Percentiles rank a stretch among this genome's conserved stretches.
Evolutionary conservation across 192 early-diverging fungal genomes (phyloP).

Genomic region (Coemansia sp.): DNA sequence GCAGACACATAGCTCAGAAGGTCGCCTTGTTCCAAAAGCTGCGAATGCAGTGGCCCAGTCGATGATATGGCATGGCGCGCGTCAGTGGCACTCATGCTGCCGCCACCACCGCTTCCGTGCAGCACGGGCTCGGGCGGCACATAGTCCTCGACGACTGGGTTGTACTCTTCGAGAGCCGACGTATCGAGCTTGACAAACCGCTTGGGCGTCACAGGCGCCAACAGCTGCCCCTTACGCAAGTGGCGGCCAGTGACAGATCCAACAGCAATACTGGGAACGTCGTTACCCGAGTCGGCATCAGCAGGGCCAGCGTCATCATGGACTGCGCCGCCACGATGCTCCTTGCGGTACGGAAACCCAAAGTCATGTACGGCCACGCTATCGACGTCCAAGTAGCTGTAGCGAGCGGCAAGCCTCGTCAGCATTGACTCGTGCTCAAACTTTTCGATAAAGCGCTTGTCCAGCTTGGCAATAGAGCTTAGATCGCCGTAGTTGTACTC

Average conservation of each 20-base stretch:
- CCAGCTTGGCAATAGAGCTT: constrained; percentile 69
- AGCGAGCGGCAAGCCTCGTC: constrained; percentile 68
- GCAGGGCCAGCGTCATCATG: background rate
- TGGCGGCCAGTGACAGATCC: constrained; percentile 40
- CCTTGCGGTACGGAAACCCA: constrained; percentile 59
- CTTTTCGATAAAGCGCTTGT: constrained; percentile 75
- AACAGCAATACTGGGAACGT: constrained; percentile 23
- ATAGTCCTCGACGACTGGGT: constrained; percentile 34
- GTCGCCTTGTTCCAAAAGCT: constrained; percentile 45
- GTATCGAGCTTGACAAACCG: constrained; percentile 26
- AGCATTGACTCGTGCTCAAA: constrained; percentile 70
- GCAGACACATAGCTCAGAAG: constrained; percentile 48
- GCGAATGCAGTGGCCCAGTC: background rate
- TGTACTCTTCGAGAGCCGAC: constrained; percentile 27
- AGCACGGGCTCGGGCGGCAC: constrained; percentile 4
- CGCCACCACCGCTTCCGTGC: constrained; percentile 3
- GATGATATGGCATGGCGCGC: background rate
- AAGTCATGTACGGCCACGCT: constrained; percentile 76
- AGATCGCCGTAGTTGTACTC: constrained; percentile 91
- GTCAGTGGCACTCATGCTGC: background rate
- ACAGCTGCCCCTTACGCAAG: constrained; percentile 35
- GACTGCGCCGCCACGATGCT: background rate
- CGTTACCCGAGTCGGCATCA: constrained; percentile 4
- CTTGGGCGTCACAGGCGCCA: constrained; percentile 29
- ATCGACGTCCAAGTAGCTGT: constrained; percentile 77